Base-by-base conservation (phyloP, 2,329 filamentous ascomycete species). In the Aspergillus hortae region DNA sequence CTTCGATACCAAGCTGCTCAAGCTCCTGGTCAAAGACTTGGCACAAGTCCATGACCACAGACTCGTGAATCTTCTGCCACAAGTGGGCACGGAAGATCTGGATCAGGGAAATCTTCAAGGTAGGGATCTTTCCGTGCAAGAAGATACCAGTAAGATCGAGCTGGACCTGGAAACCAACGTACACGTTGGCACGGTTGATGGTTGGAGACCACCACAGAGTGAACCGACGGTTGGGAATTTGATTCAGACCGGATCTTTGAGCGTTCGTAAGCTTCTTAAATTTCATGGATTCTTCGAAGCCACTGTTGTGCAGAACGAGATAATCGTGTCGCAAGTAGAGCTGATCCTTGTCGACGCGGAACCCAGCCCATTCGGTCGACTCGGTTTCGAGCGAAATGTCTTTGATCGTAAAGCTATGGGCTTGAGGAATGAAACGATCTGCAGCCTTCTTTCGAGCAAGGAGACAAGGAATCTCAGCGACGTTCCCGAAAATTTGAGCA, bases 31-130 rank as follows among this genome's bases (percentile, higher is more conserved):
- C 94, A 62, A 99, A 96, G 12, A 99, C 94, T 69, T 99, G 95
- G 63, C 94, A 97, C 66, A 99, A 74, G 79, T 99, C 94, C 94
- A 99, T 99, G 32, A 96, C 92, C 0, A 97, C 92, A 1, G 89
- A 95, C 73, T 99, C 94, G 73, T 99, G 95, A 44, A 99, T 97
- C 80, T 99, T 99, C 72, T 99, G 94, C 94, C 94, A 99, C 79
- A 99, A 86, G 83, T 99, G 94, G 48, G 95, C 94, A 69, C 94
- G 87, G 89, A 99, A 99, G 63, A 99, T 99, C 69, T 99, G 94
- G 55, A 99, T 99, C 49, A 99, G 78, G 0, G 92, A 96, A 57
- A 99, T 99, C 76, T 99, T 99, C 41, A 99, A 75, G 0, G 94
- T 99, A 0, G 94, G 95, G 52, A 99, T 99, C 75, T 99, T 99